Conservation (phyloP, 139 green algal species). For the Volvox africanus region DNA sequence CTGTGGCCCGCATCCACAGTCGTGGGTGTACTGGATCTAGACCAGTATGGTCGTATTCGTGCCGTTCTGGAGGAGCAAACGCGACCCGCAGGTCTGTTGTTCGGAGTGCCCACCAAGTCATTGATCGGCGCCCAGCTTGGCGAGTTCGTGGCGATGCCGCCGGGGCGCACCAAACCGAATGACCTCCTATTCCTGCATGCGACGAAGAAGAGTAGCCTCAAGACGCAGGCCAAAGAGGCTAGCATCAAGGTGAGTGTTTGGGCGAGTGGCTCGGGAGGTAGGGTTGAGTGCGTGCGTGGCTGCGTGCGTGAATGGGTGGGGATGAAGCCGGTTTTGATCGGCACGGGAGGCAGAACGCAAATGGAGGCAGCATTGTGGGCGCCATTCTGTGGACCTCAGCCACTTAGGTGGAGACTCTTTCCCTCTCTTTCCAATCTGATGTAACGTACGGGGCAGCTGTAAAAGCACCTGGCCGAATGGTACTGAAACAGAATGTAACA, state of each 20-base stretch:
- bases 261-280: neutral
- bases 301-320: no score
- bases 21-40: slow-evolving; percentile 8
- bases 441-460: no score
- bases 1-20: neutral
- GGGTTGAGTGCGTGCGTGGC: no score
- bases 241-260: slow-evolving; percentile 15
- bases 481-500: no score
- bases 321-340: no score
- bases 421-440: no score
- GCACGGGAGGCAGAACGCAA: no score
- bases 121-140: slow-evolving; percentile 3
- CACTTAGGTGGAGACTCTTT: no score
- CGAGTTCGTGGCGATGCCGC: neutral
- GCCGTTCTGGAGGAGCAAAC: slow-evolving; percentile 35
- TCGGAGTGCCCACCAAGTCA: neutral
- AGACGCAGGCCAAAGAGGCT: slow-evolving; percentile 4
- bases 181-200: slow-evolving; percentile 18
- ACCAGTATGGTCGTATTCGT: neutral
- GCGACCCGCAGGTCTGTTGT: slow-evolving; percentile 41
- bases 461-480: no score
- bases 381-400: no score
- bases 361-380: no score
- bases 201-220: slow-evolving; percentile 44
- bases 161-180: neutral